phyloP scores from a whole-genome alignment of 805 yeast species.

The Peterozyma xylosa region DNA sequence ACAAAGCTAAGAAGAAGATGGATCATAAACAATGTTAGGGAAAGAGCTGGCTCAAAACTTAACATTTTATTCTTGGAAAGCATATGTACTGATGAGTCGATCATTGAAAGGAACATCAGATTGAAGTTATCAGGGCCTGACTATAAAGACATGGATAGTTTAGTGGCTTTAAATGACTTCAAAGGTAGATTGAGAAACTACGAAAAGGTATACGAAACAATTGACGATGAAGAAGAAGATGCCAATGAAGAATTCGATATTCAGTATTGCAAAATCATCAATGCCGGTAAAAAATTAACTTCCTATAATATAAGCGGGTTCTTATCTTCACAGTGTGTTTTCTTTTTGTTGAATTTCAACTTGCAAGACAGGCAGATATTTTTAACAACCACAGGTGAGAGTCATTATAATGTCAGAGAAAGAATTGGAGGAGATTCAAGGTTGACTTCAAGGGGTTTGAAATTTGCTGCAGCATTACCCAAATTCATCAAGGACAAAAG shows the following conservation, averaged over 20 bases:
- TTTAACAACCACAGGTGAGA: conserved; percentile 27
- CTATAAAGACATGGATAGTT: conserved; percentile 77
- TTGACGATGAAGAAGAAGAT: conserved; percentile 48
- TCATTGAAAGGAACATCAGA: conserved; percentile 77
- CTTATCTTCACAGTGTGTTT: conserved; percentile 48
- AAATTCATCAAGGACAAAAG: conserved; percentile 24
- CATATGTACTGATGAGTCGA: conserved; percentile 73
- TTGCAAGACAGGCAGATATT: conserved; percentile 27
- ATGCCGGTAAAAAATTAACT: conserved; percentile 52
- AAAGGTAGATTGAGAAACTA: conserved; percentile 73
- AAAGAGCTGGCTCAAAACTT: conserved; percentile 22
- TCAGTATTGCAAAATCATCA: conserved; percentile 56
- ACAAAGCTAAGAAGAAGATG: conserved; percentile 35
- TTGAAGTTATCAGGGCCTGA: conserved; percentile 91
- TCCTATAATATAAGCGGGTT: conserved; percentile 52
- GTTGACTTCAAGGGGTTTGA: conserved; percentile 20
- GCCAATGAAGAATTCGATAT: conserved; percentile 40
- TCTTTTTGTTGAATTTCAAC: conserved; percentile 38
- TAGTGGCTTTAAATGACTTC: conserved; percentile 73
- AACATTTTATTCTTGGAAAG: conserved; percentile 55
- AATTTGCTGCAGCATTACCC: conserved; percentile 25
- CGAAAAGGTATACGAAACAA: conserved; percentile 83
- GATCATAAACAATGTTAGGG: conserved; percentile 28
- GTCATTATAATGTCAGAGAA: conserved; percentile 16
- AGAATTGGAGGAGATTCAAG: conserved; percentile 25